phyloP scores from a whole-genome alignment of 805 yeast species.

The Saturnispora dispora region DNA sequence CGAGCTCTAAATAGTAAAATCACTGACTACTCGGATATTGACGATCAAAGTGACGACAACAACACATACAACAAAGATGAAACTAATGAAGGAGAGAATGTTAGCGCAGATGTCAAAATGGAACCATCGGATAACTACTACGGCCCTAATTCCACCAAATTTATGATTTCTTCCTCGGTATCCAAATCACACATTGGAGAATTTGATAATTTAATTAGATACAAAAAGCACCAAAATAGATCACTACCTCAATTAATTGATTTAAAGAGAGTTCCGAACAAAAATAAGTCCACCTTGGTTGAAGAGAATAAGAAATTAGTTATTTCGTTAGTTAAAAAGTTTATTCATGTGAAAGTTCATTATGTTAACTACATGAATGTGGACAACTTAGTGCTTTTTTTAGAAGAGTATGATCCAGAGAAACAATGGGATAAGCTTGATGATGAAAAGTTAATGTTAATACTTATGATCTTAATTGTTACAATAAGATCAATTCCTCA shows the following conservation, averaged over 20 bases:
- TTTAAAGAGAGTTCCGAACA: constrained; percentile 5
- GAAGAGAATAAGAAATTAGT: constrained; percentile 29
- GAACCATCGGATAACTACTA: constrained; percentile 34
- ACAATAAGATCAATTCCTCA: constrained; percentile 29
- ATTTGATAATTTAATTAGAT: constrained; percentile 23
- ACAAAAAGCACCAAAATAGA: constrained; percentile 25
- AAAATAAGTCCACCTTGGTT: constrained; percentile 7
- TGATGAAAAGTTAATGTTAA: constrained; percentile 27
- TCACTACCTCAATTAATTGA: constrained; percentile 19
- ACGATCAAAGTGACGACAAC: constrained; percentile 11
- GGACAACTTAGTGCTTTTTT: constrained; percentile 28
- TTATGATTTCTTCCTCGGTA: constrained; percentile 33
- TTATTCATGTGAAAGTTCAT: constrained; percentile 33
- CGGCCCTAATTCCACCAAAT: constrained; percentile 42
- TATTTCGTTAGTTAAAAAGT: constrained; percentile 30
- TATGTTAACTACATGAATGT: constrained; percentile 34
- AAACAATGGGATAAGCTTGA: constrained; percentile 44
- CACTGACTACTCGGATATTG: constrained; percentile 1
- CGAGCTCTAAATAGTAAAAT: constrained; percentile 3
- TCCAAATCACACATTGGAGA: constrained; percentile 23
- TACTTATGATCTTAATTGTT: constrained; percentile 36
- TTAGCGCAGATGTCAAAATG: background rate
- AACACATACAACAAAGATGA: background rate
- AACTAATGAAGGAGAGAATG: constrained; percentile 1
- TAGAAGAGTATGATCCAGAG: constrained; percentile 28